Percentiles rank a stretch among this genome's conserved stretches.
These are phyloP conservation scores for Blastocrithidia nonstop DNA, from an alignment of 208 protist genomes.

Conservation along the genomic window DNA sequence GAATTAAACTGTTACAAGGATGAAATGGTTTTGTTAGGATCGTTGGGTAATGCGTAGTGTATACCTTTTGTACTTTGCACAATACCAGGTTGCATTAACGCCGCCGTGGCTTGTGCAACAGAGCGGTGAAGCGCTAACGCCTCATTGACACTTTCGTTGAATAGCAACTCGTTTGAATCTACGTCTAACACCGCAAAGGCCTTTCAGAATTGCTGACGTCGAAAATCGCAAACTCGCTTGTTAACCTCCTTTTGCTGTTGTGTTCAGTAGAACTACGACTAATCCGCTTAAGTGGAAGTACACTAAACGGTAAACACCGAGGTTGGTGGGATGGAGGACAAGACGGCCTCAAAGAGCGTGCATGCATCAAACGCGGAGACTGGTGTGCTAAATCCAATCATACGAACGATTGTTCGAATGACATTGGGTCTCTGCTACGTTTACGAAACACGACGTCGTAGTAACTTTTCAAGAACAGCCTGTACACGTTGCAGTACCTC, in stretches of 20 bases:
- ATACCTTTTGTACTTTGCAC: constrained; percentile 65
- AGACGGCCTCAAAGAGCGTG: constrained; percentile 44
- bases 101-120: constrained; percentile 46
- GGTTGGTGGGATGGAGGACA: constrained; percentile 17
- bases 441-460: constrained; percentile 16
- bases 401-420: constrained; percentile 45
- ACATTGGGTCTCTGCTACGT: constrained; percentile 12
- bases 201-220: constrained; percentile 62
- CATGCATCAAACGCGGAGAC: constrained; percentile 72
- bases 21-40: constrained; percentile 38
- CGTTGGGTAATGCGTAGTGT: constrained; percentile 56
- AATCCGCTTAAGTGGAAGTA: constrained; percentile 3
- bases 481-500: constrained; percentile 39
- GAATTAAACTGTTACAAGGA: constrained; percentile 65
- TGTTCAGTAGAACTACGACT: no score
- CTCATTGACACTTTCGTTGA: constrained; percentile 36
- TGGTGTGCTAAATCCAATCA: constrained; percentile 58
- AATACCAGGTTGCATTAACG: constrained; percentile 72
- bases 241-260: no score
- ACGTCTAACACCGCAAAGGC: constrained; percentile 54
- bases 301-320: neutral
- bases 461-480: constrained; percentile 34
- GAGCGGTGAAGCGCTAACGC: constrained; percentile 40
- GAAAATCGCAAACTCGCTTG: constrained; percentile 28
- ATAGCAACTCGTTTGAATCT: constrained; percentile 52